These are phyloP conservation scores for Sparassis latifolia DNA, from an alignment of 1,284 basidiomycete genomes.

Conservation along the genomic window DNA sequence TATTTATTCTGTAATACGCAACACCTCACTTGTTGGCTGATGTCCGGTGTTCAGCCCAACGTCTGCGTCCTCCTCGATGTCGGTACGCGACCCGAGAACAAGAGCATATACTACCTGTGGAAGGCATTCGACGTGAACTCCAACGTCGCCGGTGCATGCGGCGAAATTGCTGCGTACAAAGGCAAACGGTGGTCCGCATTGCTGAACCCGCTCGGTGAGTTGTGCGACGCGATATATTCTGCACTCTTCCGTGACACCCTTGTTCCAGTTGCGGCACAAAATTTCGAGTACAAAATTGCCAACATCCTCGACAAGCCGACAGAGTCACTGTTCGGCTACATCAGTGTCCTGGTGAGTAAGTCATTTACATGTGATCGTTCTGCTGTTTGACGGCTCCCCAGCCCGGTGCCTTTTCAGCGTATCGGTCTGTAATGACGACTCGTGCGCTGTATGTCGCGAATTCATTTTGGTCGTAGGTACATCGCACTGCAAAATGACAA, in stretches of 20 bases:
- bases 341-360: conserved; percentile 62
- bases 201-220: conserved; percentile 77
- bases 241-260: neutral
- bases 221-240: neutral
- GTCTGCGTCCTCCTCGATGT: conserved; percentile 90
- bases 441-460: neutral
- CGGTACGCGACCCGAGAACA: conserved; percentile 82
- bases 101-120: conserved; percentile 90
- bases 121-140: conserved; percentile 93
- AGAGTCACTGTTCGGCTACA: conserved; percentile 91
- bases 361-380: neutral
- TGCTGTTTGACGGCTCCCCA: conserved; percentile 22
- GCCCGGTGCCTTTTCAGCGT: conserved; percentile 95
- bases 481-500: conserved; percentile 89
- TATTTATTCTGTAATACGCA: conserved; percentile 10
- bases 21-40: neutral
- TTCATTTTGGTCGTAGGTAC: conserved; percentile 39
- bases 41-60: conserved; percentile 53
- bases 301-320: conserved; percentile 94
- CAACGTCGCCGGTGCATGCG: conserved; percentile 91
- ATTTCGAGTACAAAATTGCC: conserved; percentile 92
- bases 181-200: conserved; percentile 80
- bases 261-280: conserved; percentile 80
- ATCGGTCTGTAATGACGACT: conserved; percentile 54
- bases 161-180: conserved; percentile 91